A percentile compares a stretch with the other conserved stretches of the same genome.
These are phyloP conservation scores for Colletotrichum sp. DNA, from an alignment of 2,329 filamentous ascomycete species.

Conservation along the genomic window DNA sequence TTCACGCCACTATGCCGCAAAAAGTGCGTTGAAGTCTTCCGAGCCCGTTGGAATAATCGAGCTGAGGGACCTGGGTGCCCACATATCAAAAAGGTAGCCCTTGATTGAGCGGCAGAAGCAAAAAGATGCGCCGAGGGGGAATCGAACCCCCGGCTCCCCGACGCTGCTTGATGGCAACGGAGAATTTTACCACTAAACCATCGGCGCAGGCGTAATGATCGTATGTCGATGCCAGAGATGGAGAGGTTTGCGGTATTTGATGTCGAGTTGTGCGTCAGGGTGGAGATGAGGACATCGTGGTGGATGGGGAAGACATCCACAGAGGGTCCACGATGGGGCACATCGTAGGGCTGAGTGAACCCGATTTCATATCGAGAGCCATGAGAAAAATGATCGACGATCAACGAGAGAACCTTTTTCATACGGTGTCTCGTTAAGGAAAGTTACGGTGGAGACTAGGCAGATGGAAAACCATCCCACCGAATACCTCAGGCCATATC, in stretches of 20 bases:
- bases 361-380: neutral
- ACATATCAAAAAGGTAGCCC: neutral
- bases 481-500: no score
- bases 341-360: neutral
- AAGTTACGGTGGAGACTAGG: no score
- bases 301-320: neutral
- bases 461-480: no score
- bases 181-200: conserved; percentile 19
- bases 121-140: conserved; percentile 6
- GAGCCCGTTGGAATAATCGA: no score
- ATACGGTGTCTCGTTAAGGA: no score
- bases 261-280: neutral
- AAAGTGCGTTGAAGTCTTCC: neutral
- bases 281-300: neutral
- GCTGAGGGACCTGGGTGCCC: neutral
- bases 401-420: no score
- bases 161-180: conserved; percentile 6
- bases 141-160: conserved; percentile 13
- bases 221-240: no score
- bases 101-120: neutral
- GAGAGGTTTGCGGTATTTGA: neutral
- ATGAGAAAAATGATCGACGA: neutral
- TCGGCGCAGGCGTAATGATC: neutral
- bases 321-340: neutral
- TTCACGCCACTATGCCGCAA: neutral